phyloP scores from a whole-genome alignment of 2,329 filamentous ascomycete species.

The Fusarium praegraminearum region DNA sequence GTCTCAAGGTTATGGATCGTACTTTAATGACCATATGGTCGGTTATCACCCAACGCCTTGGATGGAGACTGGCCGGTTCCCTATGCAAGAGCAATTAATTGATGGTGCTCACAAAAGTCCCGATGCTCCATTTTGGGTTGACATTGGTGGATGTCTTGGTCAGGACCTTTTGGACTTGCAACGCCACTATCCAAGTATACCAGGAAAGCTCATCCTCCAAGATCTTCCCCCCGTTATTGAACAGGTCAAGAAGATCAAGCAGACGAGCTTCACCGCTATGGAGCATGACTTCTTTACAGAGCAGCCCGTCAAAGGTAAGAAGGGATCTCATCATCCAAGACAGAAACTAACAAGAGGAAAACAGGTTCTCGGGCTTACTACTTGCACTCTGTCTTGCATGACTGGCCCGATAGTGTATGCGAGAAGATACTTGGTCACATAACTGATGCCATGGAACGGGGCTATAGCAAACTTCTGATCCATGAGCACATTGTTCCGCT shows the following conservation, averaged over 20 bases:
- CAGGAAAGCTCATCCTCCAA: neutral
- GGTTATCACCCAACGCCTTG: neutral
- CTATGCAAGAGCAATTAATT: neutral
- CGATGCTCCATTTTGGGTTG: neutral
- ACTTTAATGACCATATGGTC: neutral
- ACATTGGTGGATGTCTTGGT: neutral
- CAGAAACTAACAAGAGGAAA: too few species aligned
- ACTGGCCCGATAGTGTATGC: conserved; percentile 55
- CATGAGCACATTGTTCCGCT: conserved; percentile 55
- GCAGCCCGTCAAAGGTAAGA: conserved; percentile 58
- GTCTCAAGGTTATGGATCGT: neutral
- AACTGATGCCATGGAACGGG: conserved; percentile 53
- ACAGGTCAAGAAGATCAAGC: too few species aligned
- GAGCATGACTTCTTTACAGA: conserved; percentile 60
- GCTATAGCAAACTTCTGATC: conserved; percentile 54
- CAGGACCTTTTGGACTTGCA: neutral
- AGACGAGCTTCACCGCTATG: conserved; percentile 42
- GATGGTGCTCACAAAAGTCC: neutral
- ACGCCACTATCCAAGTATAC: neutral
- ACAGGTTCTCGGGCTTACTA: conserved; percentile 56
- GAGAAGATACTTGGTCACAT: conserved; percentile 49
- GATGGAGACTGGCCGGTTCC: neutral
- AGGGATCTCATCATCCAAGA: too few species aligned
- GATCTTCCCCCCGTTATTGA: neutral
- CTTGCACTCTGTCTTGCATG: conserved; percentile 57